Conservation (phyloP, 2,329 filamentous ascomycete genomes). For the Ilyonectria robusta region DNA sequence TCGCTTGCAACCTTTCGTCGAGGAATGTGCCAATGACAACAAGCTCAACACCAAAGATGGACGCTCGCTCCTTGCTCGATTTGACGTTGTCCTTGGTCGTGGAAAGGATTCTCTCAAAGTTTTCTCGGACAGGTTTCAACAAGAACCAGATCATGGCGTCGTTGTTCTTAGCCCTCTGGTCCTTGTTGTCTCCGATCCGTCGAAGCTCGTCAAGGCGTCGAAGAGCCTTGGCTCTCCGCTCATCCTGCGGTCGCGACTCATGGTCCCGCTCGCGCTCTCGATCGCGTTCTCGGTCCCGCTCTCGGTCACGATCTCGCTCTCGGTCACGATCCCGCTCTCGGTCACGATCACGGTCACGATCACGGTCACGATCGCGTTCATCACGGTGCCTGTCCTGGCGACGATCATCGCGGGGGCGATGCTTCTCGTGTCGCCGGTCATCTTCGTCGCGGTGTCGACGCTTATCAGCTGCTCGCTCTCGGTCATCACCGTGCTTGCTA, state of each 20-base stretch:
- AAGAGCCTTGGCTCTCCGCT: constrained; percentile 58
- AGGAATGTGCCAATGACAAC: constrained; percentile 75
- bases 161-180: constrained; percentile 62
- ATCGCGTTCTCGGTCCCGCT: constrained; percentile 45
- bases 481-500: constrained; percentile 55
- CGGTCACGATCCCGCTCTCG: constrained; percentile 40
- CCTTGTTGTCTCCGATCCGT: constrained; percentile 64
- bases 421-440: constrained; percentile 43
- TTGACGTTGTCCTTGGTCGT: constrained; percentile 75
- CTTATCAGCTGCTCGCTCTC: constrained; percentile 50
- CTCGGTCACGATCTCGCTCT: constrained; percentile 37
- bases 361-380: constrained; percentile 47
- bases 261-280: constrained; percentile 44
- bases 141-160: constrained; percentile 64
- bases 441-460: constrained; percentile 41
- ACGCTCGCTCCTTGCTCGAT: constrained; percentile 73
- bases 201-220: constrained; percentile 60
- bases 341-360: constrained; percentile 46
- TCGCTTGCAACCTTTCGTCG: constrained; percentile 61
- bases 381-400: constrained; percentile 42
- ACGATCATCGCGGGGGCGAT: constrained; percentile 45
- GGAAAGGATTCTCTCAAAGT: constrained; percentile 71
- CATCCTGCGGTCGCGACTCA: constrained; percentile 54
- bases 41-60: constrained; percentile 72
- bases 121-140: constrained; percentile 72